These are phyloP conservation scores for Coprinopsis marcescibilis DNA, from an alignment of 768 basidiomycete species.

Conservation along the genomic window DNA sequence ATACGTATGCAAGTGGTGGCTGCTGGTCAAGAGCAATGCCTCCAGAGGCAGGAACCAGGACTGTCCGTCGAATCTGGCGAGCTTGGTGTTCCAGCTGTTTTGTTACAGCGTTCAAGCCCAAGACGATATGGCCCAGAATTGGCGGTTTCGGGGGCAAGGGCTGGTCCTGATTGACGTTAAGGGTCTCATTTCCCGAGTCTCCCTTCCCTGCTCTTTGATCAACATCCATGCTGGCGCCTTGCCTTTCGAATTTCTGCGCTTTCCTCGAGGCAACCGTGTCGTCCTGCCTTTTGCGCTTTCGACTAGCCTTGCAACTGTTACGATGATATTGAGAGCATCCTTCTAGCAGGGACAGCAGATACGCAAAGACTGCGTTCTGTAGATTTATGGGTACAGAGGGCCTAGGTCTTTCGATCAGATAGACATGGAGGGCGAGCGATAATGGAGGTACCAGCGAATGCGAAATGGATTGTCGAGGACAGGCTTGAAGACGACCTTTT, in stretches of 20 bases:
- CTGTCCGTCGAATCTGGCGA: conserved; percentile 22
- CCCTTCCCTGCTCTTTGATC: background rate
- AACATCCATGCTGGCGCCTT: background rate
- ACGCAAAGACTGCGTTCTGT: conserved; percentile 55
- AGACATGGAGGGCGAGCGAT: conserved; percentile 5
- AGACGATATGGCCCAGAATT: conserved; percentile 41
- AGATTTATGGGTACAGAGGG: conserved; percentile 55
- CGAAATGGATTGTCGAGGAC: conserved; percentile 70
- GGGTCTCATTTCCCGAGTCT: background rate
- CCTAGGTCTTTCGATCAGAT: conserved; percentile 35
- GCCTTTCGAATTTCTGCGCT: conserved; percentile 12
- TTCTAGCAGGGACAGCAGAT: conserved; percentile 43
- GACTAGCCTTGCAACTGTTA: conserved; percentile 22
- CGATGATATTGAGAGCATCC: conserved; percentile 43
- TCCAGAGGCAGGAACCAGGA: conserved; percentile 18
- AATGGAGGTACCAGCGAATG: conserved; percentile 51
- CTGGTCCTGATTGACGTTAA: background rate
- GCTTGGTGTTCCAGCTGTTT: conserved; percentile 61
- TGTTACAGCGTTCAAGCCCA: conserved; percentile 82
- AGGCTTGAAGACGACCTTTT: conserved; percentile 61
- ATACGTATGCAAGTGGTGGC: conserved; percentile 37
- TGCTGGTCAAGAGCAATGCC: conserved; percentile 11
- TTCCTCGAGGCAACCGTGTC: conserved; percentile 19
- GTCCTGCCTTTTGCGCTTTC: conserved; percentile 34
- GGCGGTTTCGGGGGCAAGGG: conserved; percentile 21